Evolutionary conservation across 2,329 filamentous ascomycete species (phyloP), one percentile per base, ranked within the genome.

Genomic region (Alternaria sp.): DNA sequence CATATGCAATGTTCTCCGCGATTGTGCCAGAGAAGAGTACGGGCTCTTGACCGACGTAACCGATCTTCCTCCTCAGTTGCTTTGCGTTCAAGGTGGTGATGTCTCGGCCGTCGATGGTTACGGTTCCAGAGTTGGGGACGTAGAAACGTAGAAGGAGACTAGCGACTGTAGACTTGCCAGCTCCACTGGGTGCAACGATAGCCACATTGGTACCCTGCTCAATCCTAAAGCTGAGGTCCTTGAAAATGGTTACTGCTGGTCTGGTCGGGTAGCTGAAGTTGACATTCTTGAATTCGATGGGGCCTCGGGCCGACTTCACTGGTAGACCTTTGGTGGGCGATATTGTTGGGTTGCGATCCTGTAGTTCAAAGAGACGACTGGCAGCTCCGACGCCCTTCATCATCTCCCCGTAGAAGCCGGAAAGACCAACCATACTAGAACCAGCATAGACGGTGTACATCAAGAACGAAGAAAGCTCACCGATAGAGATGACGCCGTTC

Each of bases 341-440:
- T 65, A 98, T 96, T 3, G 89, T 91, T 0, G 94, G 92, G 62
- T 92, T 85, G 66, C 96, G 90, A 79, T 99, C 96, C 78, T 98
- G 94, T 6, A 99, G 87, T 77, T 99, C 96, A 75, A 99, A 99
- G 1, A 99, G 85, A 64, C 96, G 91, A 74, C 91, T 97, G n/a
- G 96, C 96, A 45, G 96, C 96, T 74, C 96, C 96, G 5, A 97
- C 95, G 45, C 96, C 96, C 81, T 99, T 99, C 96, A 99, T 99
- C 65, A 99, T 86, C 78, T 99, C 96, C 0, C 94, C 97, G 81
- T 97, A 99, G 82, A 99, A 99, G 60, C 92, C 93, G 5, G 93
- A 97, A 2, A 99, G 85, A 5, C 96, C 96, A 71, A 98, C 97
- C 67, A 99, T 87, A 80, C 93, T 97, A 52, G 92, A 96, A 17